These are phyloP conservation scores for Lentinula lateritia DNA, from an alignment of 768 basidiomycete genomes.

Conservation along the genomic window DNA sequence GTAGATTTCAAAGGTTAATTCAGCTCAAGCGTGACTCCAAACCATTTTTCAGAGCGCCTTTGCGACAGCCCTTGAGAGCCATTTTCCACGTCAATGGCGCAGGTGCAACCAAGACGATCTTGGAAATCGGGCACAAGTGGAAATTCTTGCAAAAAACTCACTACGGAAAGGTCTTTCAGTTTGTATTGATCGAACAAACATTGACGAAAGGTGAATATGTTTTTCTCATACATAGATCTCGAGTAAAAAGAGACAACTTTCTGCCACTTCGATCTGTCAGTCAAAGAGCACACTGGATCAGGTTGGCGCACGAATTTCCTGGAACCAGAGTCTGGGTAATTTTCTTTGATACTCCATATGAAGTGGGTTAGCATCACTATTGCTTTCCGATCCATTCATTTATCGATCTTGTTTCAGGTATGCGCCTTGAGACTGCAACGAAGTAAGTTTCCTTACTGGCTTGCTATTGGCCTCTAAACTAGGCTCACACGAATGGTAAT, in stretches of 20 bases:
- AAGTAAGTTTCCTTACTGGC: conserved; percentile 36
- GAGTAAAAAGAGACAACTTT: too few species aligned
- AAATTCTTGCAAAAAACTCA: conserved; percentile 45
- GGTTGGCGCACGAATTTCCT: conserved; percentile 64
- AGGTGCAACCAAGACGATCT: conserved; percentile 82
- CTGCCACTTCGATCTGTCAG: conserved; percentile 25
- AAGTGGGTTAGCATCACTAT: conserved; percentile 38
- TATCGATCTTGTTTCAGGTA: conserved; percentile 31
- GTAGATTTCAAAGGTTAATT: conserved; percentile 26
- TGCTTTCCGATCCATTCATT: neutral
- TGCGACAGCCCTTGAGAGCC: conserved; percentile 58
- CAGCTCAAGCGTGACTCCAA: neutral
- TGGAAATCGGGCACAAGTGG: conserved; percentile 62
- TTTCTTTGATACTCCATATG: conserved; percentile 73
- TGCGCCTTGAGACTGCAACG: conserved; percentile 55
- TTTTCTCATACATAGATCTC: too few species aligned
- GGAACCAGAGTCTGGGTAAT: conserved; percentile 64
- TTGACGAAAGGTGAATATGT: conserved; percentile 55
- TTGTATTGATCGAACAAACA: conserved; percentile 76
- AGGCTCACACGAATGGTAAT: neutral
- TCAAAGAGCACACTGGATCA: conserved; percentile 70
- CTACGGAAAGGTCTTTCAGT: conserved; percentile 61
- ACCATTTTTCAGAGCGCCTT: conserved; percentile 51
- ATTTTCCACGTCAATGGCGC: conserved; percentile 50
- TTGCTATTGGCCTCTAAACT: neutral